phyloP scores from a whole-genome alignment of 352 stramenopile genomes.

The Halophytophthora polymorphica region DNA sequence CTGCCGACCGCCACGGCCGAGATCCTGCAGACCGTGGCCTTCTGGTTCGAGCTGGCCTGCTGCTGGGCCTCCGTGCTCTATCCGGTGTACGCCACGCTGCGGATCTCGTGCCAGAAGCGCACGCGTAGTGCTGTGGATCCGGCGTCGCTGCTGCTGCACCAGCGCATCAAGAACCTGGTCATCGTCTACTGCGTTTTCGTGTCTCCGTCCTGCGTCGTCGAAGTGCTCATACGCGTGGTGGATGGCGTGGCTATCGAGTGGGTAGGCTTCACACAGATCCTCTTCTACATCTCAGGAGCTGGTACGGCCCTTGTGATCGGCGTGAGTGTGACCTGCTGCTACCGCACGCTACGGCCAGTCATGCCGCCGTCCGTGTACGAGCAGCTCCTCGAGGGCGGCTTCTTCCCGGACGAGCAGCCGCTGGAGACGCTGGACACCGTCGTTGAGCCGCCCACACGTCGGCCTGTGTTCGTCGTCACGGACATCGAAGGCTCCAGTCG shows the following conservation, averaged over 20 bases:
- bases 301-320: conserved; percentile 61
- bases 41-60: conserved; percentile 43
- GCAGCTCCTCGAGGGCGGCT: conserved; percentile 57
- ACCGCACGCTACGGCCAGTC: conserved; percentile 49
- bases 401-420: conserved; percentile 37
- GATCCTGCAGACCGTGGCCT: conserved; percentile 31
- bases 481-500: conserved; percentile 80
- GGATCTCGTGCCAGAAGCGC: conserved; percentile 48
- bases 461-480: conserved; percentile 76
- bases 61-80: conserved; percentile 61
- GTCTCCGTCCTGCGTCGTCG: conserved; percentile 57
- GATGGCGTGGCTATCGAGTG: conserved; percentile 35
- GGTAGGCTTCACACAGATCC: conserved; percentile 43
- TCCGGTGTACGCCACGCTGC: conserved; percentile 43
- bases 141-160: conserved; percentile 42
- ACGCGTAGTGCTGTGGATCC: conserved; percentile 38
- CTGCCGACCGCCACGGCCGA: conserved; percentile 30
- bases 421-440: conserved; percentile 28
- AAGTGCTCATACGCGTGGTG: conserved; percentile 28
- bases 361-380: conserved; percentile 65
- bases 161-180: conserved; percentile 67
- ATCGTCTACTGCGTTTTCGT: conserved; percentile 65
- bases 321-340: conserved; percentile 60
- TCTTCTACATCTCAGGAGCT: conserved; percentile 63
- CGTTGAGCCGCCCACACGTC: conserved; percentile 42